These are phyloP conservation scores for Stephanocyclus meneghinianus DNA, from an alignment of 352 stramenopile species.

Conservation along the genomic window DNA sequence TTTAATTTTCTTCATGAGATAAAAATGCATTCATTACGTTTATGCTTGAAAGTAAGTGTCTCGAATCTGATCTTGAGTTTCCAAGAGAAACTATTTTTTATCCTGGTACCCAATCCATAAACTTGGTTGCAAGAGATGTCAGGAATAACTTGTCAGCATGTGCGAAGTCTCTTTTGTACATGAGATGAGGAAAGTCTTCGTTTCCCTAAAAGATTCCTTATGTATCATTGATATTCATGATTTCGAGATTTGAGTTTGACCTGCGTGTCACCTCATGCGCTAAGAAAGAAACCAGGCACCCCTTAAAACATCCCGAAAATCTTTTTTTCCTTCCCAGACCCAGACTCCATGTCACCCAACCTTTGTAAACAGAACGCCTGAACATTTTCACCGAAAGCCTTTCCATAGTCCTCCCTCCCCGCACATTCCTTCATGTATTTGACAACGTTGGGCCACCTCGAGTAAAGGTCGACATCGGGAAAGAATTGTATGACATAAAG, in stretches of 20 bases:
- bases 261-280: too few relatives aligned
- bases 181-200: too few relatives aligned
- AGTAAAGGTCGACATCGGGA: conserved; percentile 62
- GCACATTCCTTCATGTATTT: conserved; percentile 78
- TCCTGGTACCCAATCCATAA: too few relatives aligned
- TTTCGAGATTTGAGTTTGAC: too few relatives aligned
- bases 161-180: too few relatives aligned
- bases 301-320: conserved; percentile 63
- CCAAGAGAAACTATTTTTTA: too few relatives aligned
- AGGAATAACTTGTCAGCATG: too few relatives aligned
- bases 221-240: too few relatives aligned
- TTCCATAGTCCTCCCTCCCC: conserved; percentile 55
- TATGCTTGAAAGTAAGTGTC: too few relatives aligned
- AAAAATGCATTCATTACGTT: conserved; percentile 10
- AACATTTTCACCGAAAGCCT: conserved; percentile 65
- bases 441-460: conserved; percentile 68
- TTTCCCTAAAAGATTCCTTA: too few relatives aligned
- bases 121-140: too few relatives aligned
- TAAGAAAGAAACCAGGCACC: neutral
- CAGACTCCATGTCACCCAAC: conserved; percentile 46
- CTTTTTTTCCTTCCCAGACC: conserved; percentile 32
- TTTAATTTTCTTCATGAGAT: conserved; percentile 5
- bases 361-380: conserved; percentile 56
- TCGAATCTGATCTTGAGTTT: too few relatives aligned
- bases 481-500: conserved; percentile 84